Evolutionary conservation across 2,329 filamentous ascomycete species (phyloP), one percentile per base, ranked within the genome.

Genomic region (Xylaria sp.): DNA sequence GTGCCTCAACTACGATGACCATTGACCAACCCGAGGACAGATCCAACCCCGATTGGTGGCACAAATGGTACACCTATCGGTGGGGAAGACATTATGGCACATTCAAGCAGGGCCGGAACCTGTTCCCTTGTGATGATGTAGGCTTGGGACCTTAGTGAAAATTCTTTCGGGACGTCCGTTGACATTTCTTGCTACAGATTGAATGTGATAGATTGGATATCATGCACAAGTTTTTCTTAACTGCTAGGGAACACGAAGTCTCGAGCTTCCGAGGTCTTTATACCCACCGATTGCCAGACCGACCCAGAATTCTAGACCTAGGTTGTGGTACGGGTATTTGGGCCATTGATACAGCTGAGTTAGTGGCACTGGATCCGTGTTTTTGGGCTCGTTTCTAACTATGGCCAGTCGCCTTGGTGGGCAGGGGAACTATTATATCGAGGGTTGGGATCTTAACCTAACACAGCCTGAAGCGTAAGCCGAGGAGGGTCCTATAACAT

Each of bases 301-400:
- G 77, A 1, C 81, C 81, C 1, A 80, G 82, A 60, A 84, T 91
- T 57, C 78, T 92, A 51, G 90, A 92, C 75, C 78, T 97, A 63
- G 95, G 94, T 51, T 94, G 92, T 71, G 95, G 94, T 23, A 97
- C 94, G 0, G 94, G 94, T 48, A 95, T 97, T 70, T 98, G 95
- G 95, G 89, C 92, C 49, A 92, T 97, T 75, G 92, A 95, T 73
- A 91, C 97, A 82, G 92, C 92, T 71, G 90, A 92, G 87, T 93
- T 83, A 82, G 89, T 79, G 25, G 56, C 56, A 55, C 18, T 43
- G 1, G 36, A 57, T 39, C n/a, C 43, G 8, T 54, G 41, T 51
- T 58, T 28, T 9, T 12, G 28, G 36, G 41, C 51, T 54, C 46
- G 18, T 39, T 49, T 49, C 71, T 73, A 33, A 72, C 62, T 20